Conservation (phyloP, 805 yeast genomes). For the Yarrowia sp. region DNA sequence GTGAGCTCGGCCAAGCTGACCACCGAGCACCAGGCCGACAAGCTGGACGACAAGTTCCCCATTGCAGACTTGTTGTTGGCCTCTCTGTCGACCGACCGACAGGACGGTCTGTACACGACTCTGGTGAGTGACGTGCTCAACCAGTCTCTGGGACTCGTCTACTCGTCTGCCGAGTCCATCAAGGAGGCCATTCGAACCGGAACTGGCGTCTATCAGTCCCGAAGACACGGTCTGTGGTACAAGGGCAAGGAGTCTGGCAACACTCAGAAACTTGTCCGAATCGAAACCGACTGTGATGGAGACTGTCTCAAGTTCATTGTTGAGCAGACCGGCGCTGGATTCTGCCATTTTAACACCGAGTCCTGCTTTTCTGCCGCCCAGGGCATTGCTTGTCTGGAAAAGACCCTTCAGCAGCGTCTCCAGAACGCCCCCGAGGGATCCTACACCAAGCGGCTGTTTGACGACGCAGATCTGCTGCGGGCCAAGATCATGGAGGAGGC, state of each 20-base stretch:
- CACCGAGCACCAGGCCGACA: slow-evolving; percentile 8
- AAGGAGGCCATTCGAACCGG: slow-evolving; percentile 73
- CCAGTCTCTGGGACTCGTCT: slow-evolving; percentile 82
- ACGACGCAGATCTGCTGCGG: slow-evolving; percentile 66
- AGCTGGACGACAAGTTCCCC: slow-evolving; percentile 33
- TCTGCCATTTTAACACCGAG: slow-evolving; percentile 80
- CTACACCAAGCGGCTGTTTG: slow-evolving; percentile 85
- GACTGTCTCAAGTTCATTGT: slow-evolving; percentile 88
- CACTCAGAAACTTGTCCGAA: slow-evolving; percentile 65
- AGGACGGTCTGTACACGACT: slow-evolving; percentile 82
- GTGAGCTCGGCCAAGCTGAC: background rate
- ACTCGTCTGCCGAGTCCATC: slow-evolving; percentile 80
- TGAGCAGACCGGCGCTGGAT: slow-evolving; percentile 79
- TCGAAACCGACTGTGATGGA: slow-evolving; percentile 85
- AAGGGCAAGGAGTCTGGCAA: slow-evolving; percentile 98
- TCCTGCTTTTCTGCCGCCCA: slow-evolving; percentile 74
- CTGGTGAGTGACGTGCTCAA: slow-evolving; percentile 68
- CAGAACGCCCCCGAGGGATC: slow-evolving; percentile 82
- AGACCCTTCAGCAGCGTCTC: slow-evolving; percentile 59
- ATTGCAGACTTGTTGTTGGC: slow-evolving; percentile 48
- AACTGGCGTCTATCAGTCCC: slow-evolving; percentile 90
- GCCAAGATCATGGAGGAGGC: slow-evolving; percentile 94
- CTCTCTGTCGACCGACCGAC: slow-evolving; percentile 70
- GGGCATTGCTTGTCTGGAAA: slow-evolving; percentile 69
- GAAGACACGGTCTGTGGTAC: slow-evolving; percentile 88